Evolutionary conservation across 225 moss, liverwort and hornwort species (phyloP), one percentile per base, ranked within the genome.

Genomic region (Pleurozium schreberi): DNA sequence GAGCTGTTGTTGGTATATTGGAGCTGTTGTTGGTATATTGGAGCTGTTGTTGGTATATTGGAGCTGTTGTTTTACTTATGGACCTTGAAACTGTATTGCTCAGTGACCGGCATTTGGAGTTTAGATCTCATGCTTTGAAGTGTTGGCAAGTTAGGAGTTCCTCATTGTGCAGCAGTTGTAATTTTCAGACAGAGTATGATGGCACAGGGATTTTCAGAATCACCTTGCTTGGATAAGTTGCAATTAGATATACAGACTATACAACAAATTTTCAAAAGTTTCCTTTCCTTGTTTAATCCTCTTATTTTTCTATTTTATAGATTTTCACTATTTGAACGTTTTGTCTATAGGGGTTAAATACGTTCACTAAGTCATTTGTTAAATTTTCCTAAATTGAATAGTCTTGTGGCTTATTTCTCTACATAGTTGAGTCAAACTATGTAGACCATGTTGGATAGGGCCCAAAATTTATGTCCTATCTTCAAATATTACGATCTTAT

Each of bases 341-440:
- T 75, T 0, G 3, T 7, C 1, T 12, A 0, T 5, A 31, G 9
- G 30, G 7, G 4, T 75, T 20, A 52, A 21, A 52, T 7, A 20
- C 12, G 31, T 47, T 47, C 26, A 18, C 10, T 73, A 18, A 30
- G 2, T 31, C 47, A 47, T 20, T 47, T 47, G 7, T 7, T 47
- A 9, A 10, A 75, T 31, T 75, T 49, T 49, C 12, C 31, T 11
- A 75, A 49, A 19, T 49, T 49, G 31, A 49, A 2, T 31, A 49
- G n/a, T n/a, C n/a, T n/a, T n/a, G 30, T 6, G 2, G 11, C 18
- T 4, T 18, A 18, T 6, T 74, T 30, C 18, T 49, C 19, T 1
- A 19, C 6, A 12, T 31, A 33, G 7, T 74, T 45, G 45, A 71
- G 2, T 27, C 9, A 43, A 71, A 73, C 7, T 47, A 31, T 17